Evolutionary conservation across 495 filamentous ascomycete species (phyloP), one percentile per base, ranked within the genome.

Genomic region (Cercophora samala): DNA sequence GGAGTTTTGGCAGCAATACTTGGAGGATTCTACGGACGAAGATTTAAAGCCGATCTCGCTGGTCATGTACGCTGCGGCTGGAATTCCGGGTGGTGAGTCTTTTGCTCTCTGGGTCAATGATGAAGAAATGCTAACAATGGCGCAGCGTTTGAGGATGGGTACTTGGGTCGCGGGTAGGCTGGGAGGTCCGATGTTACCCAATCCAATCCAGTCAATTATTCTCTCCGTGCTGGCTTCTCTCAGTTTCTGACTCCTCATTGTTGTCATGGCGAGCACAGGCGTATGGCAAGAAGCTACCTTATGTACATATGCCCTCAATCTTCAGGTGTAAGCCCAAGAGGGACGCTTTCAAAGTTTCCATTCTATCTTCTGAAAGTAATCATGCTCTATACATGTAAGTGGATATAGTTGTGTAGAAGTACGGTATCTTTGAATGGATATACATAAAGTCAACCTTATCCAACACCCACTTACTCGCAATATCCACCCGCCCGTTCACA

Each of bases 41-140:
- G 83, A 85, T 55, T 67, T 89, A 69, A 71, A 79, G 46, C 86
- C 87, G 0, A 90, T 90, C 58, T 87, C 86, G 25, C 70, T 81
- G 63, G 86, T 85, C 32, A 91, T 90, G 88, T 90, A 87, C 79
- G 86, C 88, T 55, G 77, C 87, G 4, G 87, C 87, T 59, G 69
- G 89, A 71, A 80, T 84, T 59, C 86, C 87, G 4, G 86, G 87
- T 71, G 86, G 88, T 89, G 62, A 84, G 84, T 80, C 21, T 19
- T 42, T 23, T 64, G 15, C 9, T 17, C 23, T 17, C 42, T 29
- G 9, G 51, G 17, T 22, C 6, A 5, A 17, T 17, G 37, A 46
- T 46, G 37, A 46, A 46, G 5, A 29, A 17, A 15, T 26, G 51
- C 69, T 70, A 46, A 70, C 53, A 55, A 25, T n/a, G 55, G 54